Percentiles rank a stretch among this genome's conserved stretches.
Conservation (phyloP, 2,329 filamentous ascomycete genomes). For the Stemphylium vesicarium region DNA sequence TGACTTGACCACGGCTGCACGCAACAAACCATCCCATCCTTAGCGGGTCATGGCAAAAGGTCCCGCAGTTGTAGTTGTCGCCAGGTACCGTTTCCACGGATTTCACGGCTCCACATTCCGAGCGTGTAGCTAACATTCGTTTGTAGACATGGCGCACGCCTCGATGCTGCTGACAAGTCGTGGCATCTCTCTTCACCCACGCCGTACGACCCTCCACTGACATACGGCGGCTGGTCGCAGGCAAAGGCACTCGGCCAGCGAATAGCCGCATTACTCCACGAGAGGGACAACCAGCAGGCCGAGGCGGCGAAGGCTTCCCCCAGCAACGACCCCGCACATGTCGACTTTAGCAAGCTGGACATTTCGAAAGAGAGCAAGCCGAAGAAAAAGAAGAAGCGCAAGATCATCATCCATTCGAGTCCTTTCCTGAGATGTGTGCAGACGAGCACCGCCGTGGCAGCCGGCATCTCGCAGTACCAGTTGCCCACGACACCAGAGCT, state of each 20-base stretch:
- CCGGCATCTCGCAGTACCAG: constrained; percentile 76
- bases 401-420: constrained; percentile 88
- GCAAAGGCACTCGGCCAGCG: constrained; percentile 79
- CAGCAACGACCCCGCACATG: constrained; percentile 26
- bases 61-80: constrained; percentile 58
- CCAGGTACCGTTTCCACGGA: constrained; percentile 47
- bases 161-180: constrained; percentile 91
- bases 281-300: constrained; percentile 56
- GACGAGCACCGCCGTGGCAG: constrained; percentile 85
- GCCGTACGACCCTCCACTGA: constrained; percentile 93
- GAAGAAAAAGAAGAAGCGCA: constrained; percentile 66
- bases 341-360: constrained; percentile 32
- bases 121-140: constrained; percentile 18
- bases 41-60: constrained; percentile 50
- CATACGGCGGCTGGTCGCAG: constrained; percentile 93
- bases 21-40: constrained; percentile 18
- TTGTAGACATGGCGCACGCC: constrained; percentile 82
- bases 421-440: constrained; percentile 93
- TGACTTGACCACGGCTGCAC: constrained; percentile 15
- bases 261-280: constrained; percentile 74
- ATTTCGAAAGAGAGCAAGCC: constrained; percentile 12
- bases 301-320: constrained; percentile 26
- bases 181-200: constrained; percentile 94
- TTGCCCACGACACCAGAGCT: constrained; percentile 38
- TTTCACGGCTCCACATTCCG: constrained; percentile 7